Conservation (phyloP, 2,329 filamentous ascomycete genomes). For the Phialocephala subalpina region DNA sequence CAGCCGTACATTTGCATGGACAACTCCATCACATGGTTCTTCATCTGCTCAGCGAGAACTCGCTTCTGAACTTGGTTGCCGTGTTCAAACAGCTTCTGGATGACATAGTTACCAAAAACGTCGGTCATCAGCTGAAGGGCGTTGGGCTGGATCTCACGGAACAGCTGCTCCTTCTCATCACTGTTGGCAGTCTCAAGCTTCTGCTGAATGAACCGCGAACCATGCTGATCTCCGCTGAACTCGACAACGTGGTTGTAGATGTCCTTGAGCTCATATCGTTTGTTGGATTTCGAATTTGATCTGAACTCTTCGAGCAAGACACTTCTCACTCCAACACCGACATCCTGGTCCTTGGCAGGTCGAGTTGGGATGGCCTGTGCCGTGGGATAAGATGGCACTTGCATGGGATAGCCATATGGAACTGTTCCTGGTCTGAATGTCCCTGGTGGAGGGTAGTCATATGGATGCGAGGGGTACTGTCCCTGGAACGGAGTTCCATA, state of each 20-base stretch:
- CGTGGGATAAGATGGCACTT: slow-evolving; percentile 37
- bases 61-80: slow-evolving; percentile 95
- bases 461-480: slow-evolving; percentile 48
- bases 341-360: slow-evolving; percentile 45
- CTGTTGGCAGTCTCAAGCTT: slow-evolving; percentile 93
- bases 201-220: slow-evolving; percentile 93
- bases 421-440: slow-evolving; percentile 47
- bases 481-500: slow-evolving; percentile 48
- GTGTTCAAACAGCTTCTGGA: slow-evolving; percentile 97
- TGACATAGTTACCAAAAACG: slow-evolving; percentile 97
- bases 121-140: slow-evolving; percentile 91
- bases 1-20: slow-evolving; percentile 93
- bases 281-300: slow-evolving; percentile 73
- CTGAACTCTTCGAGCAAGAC: slow-evolving; percentile 82
- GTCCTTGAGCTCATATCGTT: slow-evolving; percentile 84
- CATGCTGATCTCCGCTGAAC: slow-evolving; percentile 95
- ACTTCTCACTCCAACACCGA: slow-evolving; percentile 68
- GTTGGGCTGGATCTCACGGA: slow-evolving; percentile 86
- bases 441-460: slow-evolving; percentile 47
- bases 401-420: slow-evolving; percentile 47
- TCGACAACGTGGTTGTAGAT: slow-evolving; percentile 90
- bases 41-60: slow-evolving; percentile 85
- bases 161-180: slow-evolving; percentile 92
- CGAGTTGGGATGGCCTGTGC: slow-evolving; percentile 39
- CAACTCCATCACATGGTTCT: slow-evolving; percentile 79